Percentiles rank a stretch among this genome's conserved stretches.
These are phyloP conservation scores for Eutrema salsugineum DNA, from an alignment of 441 rosid species.

Conservation along the genomic window DNA sequence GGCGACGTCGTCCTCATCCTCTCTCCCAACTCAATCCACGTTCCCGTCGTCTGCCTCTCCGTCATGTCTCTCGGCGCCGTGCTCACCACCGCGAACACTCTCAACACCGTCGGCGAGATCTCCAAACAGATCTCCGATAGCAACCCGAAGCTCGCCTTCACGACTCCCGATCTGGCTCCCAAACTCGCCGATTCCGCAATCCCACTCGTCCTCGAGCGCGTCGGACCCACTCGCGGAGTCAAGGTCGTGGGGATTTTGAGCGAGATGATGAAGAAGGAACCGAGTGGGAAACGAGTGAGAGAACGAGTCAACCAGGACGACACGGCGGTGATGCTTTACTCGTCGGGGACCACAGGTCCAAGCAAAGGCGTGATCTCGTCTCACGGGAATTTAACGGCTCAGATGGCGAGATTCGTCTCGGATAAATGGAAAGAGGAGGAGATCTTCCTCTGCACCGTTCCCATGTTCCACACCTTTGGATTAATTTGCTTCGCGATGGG, in stretches of 20 bases:
- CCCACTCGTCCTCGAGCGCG: constrained; percentile 41
- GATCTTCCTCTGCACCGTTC: constrained; percentile 72
- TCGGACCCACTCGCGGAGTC: background rate
- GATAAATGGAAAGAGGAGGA: constrained; percentile 28
- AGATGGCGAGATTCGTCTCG: constrained; percentile 45
- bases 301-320: constrained; percentile 62
- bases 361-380: constrained; percentile 88
- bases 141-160: constrained; percentile 60
- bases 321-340: constrained; percentile 82
- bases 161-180: constrained; percentile 43
- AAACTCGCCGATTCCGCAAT: constrained; percentile 42
- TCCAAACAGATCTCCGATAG: constrained; percentile 58
- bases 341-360: constrained; percentile 84
- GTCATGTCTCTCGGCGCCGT: constrained; percentile 84
- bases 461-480: constrained; percentile 90
- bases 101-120: constrained; percentile 67
- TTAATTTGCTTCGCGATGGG: constrained; percentile 59
- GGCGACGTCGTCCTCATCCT: constrained; percentile 72
- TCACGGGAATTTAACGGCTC: constrained; percentile 57
- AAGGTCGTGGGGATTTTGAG: constrained; percentile 39
- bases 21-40: constrained; percentile 76
- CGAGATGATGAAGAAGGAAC: constrained; percentile 45
- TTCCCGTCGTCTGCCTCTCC: constrained; percentile 78
- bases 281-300: constrained; percentile 39
- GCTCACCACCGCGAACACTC: constrained; percentile 83